Conservation (phyloP, 129 eudicot species). For the Helianthus tuberosus region DNA sequence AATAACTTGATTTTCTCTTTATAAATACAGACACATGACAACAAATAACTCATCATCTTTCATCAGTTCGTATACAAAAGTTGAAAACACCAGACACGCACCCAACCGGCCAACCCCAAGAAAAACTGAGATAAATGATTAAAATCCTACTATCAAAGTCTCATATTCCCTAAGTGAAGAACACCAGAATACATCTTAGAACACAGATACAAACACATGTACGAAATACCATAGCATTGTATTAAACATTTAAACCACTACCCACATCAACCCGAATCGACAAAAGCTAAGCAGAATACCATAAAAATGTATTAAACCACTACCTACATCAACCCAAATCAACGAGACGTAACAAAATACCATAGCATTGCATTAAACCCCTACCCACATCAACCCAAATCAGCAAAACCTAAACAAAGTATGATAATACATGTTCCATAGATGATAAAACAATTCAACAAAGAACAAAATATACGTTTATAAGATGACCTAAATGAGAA, state of each 20-base stretch:
- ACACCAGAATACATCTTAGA: not conserved
- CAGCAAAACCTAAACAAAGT: not conserved
- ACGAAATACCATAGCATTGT: too few relatives aligned
- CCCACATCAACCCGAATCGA: not conserved
- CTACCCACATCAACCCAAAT: constrained; percentile 14
- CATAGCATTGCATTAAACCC: not conserved
- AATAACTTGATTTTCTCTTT: too few relatives aligned
- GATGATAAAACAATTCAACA: not conserved
- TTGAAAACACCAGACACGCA: not conserved
- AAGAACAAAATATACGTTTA: not conserved
- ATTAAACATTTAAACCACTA: too few relatives aligned
- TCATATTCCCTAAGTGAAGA: not conserved
- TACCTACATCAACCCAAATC: constrained; percentile 8
- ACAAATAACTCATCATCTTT: not conserved
- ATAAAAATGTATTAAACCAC: not conserved
- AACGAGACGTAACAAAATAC: not conserved
- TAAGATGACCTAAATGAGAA: constrained; percentile 8
- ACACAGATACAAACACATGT: not conserved
- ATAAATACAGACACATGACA: not conserved
- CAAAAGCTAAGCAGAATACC: not conserved
- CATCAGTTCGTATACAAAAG: not conserved
- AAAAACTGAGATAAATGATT: not conserved
- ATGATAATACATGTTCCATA: constrained; percentile 6
- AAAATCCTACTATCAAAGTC: constrained; percentile 5
- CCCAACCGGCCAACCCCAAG: constrained; percentile 1